Evolutionary conservation across 1,139 yeast species (phyloP), one percentile per base, ranked within the genome.

Genomic region (Trichomonascaceae sp.): DNA sequence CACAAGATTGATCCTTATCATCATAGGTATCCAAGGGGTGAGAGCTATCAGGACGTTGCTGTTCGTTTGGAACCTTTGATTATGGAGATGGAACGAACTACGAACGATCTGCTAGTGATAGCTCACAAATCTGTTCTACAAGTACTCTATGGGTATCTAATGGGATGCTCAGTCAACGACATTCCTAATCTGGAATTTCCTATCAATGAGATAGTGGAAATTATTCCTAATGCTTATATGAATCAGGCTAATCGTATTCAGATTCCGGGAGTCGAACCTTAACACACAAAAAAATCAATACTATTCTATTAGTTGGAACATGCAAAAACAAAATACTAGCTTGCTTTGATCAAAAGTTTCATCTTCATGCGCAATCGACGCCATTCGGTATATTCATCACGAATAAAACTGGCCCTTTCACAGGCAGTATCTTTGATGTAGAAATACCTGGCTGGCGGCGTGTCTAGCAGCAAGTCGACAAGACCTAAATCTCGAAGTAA

Each of bases 21-120:
- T 69, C 93, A 87, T 68, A 77, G 99, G 56, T 93, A 82, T 68
- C 89, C 96, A 7, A 78, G 98, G 54, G 89, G 96, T 0, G 99
- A 93, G 70, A 87, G 95, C 54, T 93, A 90, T 67, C 99, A 93
- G 70, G 99, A 93, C 69, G 77, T 95, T 55, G 98, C 99, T 0
- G 86, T 93, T 47, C 84, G 96, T 62, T 82, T 95, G 71, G 99
- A 95, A 70, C 96, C 99, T 0, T 76, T 93, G 58, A 83, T 93
- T 58, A 76, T 93, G 68, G 98, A 91, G 70, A 85, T 93, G 84
- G 99, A 91, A 69, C 80, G 97, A 61, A 84, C 86, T 80, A 80
- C 87, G 55, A 90, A 95, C 24, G 97, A 90, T 68, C 80, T 95
- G 30, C 75, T 93, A 59, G 85, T 93, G 57, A 87, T 93, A 62